Conservation (phyloP, 2,329 filamentous ascomycete genomes). For the Ophiostoma sp. region DNA sequence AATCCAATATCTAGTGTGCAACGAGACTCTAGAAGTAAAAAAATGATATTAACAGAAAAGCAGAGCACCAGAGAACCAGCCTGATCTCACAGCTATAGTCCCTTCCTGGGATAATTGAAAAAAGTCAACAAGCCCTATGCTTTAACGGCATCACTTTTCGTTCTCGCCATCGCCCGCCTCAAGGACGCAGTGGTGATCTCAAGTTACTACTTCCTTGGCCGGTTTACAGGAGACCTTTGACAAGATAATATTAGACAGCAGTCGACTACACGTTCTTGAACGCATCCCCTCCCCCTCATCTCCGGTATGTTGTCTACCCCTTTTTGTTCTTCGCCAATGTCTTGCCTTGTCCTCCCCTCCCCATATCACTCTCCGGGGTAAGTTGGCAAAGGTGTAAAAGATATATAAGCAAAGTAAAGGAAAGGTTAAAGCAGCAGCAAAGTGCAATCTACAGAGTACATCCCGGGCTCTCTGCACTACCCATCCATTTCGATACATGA, state of each 20-base stretch:
- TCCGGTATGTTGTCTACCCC: conserved; percentile 4
- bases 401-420: neutral
- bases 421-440: neutral
- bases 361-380: neutral
- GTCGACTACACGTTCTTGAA: neutral
- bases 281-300: neutral
- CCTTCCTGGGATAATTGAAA: too few species aligned
- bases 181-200: neutral
- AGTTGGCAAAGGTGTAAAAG: neutral
- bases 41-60: too few species aligned
- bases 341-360: conserved; percentile 14
- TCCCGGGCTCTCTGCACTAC: conserved; percentile 3
- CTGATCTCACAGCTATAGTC: too few species aligned
- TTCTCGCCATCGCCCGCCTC: too few species aligned
- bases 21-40: neutral
- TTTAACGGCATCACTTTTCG: too few species aligned
- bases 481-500: neutral
- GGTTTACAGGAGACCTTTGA: neutral
- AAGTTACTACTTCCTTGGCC: neutral
- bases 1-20: neutral
- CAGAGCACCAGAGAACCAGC: too few species aligned
- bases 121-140: too few species aligned
- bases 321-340: conserved; percentile 5
- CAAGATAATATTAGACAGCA: too few species aligned
- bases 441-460: conserved; percentile 7